phyloP scores from a whole-genome alignment of 1,284 basidiomycete genomes.

The Irpex sp. region DNA sequence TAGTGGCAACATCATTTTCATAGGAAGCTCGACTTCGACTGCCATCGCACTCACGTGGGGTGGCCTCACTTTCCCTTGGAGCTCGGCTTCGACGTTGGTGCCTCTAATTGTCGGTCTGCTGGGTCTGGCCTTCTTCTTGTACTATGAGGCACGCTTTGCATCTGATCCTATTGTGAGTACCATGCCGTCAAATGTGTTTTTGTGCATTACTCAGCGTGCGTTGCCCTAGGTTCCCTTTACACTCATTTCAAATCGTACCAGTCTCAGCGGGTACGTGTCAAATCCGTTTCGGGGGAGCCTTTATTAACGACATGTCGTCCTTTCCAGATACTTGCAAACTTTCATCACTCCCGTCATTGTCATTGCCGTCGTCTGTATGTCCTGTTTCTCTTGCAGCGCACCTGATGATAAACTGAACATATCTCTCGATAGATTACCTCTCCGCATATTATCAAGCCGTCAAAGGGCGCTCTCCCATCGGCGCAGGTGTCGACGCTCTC shows the following conservation, averaged over 20 bases:
- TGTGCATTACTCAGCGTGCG: constrained; percentile 1
- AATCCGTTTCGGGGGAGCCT: not conserved
- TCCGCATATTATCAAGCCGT: constrained; percentile 51
- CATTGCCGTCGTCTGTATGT: constrained; percentile 27
- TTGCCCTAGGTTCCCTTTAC: constrained; percentile 5
- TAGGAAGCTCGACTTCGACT: too few relatives aligned
- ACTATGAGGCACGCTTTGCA: too few relatives aligned
- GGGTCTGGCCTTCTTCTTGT: not conserved
- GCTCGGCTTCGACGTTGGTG: too few relatives aligned
- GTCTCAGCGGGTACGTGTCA: constrained; percentile 13
- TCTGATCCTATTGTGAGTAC: not conserved
- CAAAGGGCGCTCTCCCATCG: constrained; percentile 43
- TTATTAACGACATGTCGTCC: not conserved
- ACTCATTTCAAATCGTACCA: constrained; percentile 8
- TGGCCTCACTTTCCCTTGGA: too few relatives aligned
- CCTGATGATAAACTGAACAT: constrained; percentile 10
- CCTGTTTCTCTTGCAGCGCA: not conserved
- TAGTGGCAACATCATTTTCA: too few relatives aligned
- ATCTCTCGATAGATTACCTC: constrained; percentile 30
- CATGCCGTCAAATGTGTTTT: constrained; percentile 1
- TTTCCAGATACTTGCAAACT: not conserved
- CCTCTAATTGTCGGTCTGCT: too few relatives aligned
- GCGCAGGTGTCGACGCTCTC: constrained; percentile 48
- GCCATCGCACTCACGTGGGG: too few relatives aligned
- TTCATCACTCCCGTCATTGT: constrained; percentile 24